These are phyloP conservation scores for Achlya hypogyna DNA, from an alignment of 352 stramenopile genomes.

Conservation along the genomic window DNA sequence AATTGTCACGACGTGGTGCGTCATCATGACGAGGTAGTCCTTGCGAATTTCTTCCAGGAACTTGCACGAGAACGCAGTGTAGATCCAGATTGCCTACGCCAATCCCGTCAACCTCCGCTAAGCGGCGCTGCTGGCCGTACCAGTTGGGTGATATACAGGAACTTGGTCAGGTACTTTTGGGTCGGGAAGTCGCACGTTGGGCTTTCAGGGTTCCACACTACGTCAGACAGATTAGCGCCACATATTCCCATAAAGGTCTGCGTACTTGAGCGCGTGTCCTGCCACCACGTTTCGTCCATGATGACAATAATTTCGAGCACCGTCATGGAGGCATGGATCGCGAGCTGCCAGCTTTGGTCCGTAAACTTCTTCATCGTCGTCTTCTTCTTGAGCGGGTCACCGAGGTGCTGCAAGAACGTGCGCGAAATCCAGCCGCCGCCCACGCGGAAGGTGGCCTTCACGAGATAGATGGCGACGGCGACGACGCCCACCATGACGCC, in stretches of 20 bases:
- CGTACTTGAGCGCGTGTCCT: slow-evolving; percentile 67
- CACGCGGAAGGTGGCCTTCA: slow-evolving; percentile 32
- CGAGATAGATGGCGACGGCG: slow-evolving; percentile 1
- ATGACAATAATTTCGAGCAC: slow-evolving; percentile 78
- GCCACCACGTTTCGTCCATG: slow-evolving; percentile 71
- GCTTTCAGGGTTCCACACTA: slow-evolving; percentile 74
- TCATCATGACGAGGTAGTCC: slow-evolving; percentile 87
- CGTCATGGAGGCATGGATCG: slow-evolving; percentile 76
- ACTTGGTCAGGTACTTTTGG: slow-evolving; percentile 73
- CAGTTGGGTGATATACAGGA: slow-evolving; percentile 77
- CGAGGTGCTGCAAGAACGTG: slow-evolving; percentile 65
- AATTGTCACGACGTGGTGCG: slow-evolving; percentile 80
- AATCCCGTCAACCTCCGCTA: background rate
- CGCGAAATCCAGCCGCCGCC: slow-evolving; percentile 63
- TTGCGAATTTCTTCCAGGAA: slow-evolving; percentile 83
- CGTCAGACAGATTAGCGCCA: background rate
- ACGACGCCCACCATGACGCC: slow-evolving; percentile 43
- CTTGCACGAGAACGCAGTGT: slow-evolving; percentile 82
- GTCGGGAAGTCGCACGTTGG: slow-evolving; percentile 59
- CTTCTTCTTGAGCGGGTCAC: slow-evolving; percentile 68
- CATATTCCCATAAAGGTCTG: background rate
- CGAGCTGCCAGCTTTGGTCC: slow-evolving; percentile 82
- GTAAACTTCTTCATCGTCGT: slow-evolving; percentile 84
- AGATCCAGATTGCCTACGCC: slow-evolving; percentile 77
- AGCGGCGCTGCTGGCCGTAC: slow-evolving; percentile 24